phyloP scores from a whole-genome alignment of 2,329 filamentous ascomycete species.

The Colletotrichum viniferum region DNA sequence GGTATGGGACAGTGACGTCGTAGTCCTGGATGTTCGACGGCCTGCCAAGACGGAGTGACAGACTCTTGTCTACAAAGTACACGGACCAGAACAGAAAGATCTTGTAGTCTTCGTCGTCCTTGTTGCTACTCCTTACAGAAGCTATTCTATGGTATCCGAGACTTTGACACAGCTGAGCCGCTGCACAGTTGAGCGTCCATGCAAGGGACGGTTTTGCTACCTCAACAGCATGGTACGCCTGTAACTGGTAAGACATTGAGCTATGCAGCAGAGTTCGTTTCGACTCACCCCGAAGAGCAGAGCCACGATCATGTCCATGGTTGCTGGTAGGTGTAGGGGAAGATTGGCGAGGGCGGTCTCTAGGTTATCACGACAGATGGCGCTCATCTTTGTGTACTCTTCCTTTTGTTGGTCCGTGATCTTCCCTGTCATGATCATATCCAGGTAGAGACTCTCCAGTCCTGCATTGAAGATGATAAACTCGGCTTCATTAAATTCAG shows the following conservation, averaged over 20 bases:
- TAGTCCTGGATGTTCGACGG: slow-evolving; percentile 60
- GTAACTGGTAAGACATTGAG: neutral
- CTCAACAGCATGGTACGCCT: slow-evolving; percentile 36
- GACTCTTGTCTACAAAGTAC: slow-evolving; percentile 60
- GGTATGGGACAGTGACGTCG: slow-evolving; percentile 52
- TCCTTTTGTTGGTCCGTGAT: slow-evolving; percentile 22
- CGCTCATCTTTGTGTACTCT: slow-evolving; percentile 26
- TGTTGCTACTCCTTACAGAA: slow-evolving; percentile 29
- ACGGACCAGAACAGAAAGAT: slow-evolving; percentile 59
- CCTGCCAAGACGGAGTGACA: slow-evolving; percentile 59
- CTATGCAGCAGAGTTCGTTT: too few relatives aligned
- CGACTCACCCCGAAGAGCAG: slow-evolving; percentile 25
- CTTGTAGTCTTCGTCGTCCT: slow-evolving; percentile 33
- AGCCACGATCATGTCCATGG: slow-evolving; percentile 27
- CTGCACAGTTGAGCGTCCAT: slow-evolving; percentile 34
- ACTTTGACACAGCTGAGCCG: slow-evolving; percentile 34
- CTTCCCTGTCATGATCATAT: slow-evolving; percentile 17
- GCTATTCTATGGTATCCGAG: slow-evolving; percentile 33
- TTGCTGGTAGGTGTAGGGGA: slow-evolving; percentile 35
- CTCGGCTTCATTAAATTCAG: slow-evolving; percentile 32
- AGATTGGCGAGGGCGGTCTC: slow-evolving; percentile 35
- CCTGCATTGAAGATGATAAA: slow-evolving; percentile 38
- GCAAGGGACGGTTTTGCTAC: slow-evolving; percentile 35
- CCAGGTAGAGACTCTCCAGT: slow-evolving; percentile 33
- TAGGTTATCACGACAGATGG: slow-evolving; percentile 31